A percentile compares a stretch with the other conserved stretches of the same genome.
Conservation (phyloP, 768 basidiomycete genomes). For the Boletus rubropictus region DNA sequence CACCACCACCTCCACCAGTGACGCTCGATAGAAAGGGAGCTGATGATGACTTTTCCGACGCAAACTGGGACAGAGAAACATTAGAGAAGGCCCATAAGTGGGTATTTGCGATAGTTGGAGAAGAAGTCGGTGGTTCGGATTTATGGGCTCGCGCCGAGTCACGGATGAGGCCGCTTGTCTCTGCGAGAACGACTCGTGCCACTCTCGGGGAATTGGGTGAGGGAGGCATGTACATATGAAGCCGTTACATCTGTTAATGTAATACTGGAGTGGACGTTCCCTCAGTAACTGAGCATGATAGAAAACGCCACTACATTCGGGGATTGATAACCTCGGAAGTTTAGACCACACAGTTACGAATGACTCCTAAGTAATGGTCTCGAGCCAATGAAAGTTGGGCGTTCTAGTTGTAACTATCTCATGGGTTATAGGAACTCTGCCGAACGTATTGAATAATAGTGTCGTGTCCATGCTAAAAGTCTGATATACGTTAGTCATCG, state of each 20-base stretch:
- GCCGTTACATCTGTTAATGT: background rate
- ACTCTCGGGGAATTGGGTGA: constrained; percentile 36
- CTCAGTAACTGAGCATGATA: no score
- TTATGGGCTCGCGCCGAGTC: constrained; percentile 12
- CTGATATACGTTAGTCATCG: constrained; percentile 25
- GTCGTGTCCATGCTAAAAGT: background rate
- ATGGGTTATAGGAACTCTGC: no score
- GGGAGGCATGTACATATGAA: constrained; percentile 48
- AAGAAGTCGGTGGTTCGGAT: constrained; percentile 5
- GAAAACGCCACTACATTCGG: no score
- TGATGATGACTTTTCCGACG: constrained; percentile 22
- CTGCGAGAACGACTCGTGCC: constrained; percentile 7
- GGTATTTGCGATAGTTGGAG: constrained; percentile 33
- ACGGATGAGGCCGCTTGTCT: background rate
- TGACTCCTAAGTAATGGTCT: no score
- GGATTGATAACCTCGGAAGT: no score
- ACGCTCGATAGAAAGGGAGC: constrained; percentile 30
- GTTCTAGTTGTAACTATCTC: no score
- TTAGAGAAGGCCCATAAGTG: constrained; percentile 35
- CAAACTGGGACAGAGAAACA: constrained; percentile 32
- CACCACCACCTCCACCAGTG: constrained; percentile 39
- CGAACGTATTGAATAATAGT: no score
- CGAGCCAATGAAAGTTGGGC: no score
- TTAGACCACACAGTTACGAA: no score
- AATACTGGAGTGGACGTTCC: no score